A percentile compares a stretch with the other conserved stretches of the same genome.
phyloP scores from a whole-genome alignment of 31 red algal genomes.

The Asparagopsis taxiformis region DNA sequence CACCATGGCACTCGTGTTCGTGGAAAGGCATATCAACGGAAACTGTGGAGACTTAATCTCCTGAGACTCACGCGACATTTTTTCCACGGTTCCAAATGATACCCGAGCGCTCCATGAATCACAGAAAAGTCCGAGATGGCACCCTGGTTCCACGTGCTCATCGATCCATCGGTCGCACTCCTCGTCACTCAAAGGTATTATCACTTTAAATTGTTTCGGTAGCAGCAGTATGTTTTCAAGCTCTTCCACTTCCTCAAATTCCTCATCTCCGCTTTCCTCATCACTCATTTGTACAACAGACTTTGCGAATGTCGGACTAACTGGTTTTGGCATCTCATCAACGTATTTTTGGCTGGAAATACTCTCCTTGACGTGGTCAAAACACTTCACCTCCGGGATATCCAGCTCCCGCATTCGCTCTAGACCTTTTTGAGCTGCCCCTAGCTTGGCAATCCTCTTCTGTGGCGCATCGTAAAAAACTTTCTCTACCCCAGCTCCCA shows the following conservation, averaged over 20 bases:
- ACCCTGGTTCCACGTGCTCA: not conserved
- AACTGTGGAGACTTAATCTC: too few relatives aligned
- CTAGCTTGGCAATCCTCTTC: constrained; percentile 20
- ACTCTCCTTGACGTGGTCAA: constrained; percentile 1
- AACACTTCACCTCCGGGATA: not conserved
- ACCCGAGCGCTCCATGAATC: constrained; percentile 21
- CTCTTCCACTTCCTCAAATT: constrained; percentile 28
- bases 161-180: constrained; percentile 36
- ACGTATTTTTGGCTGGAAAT: not conserved
- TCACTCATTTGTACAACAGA: constrained; percentile 17
- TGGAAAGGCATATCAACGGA: constrained; percentile 40
- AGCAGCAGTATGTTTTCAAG: constrained; percentile 17
- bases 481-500: not conserved
- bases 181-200: constrained; percentile 4
- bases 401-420: constrained; percentile 1
- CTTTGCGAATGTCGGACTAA: not conserved
- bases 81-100: constrained; percentile 1
- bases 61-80: too few relatives aligned
- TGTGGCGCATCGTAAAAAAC: constrained; percentile 2
- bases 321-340: not conserved
- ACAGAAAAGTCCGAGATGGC: constrained; percentile 17
- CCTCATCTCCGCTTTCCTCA: constrained; percentile 8
- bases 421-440: constrained; percentile 18
- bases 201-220: constrained; percentile 23
- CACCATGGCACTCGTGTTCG: constrained; percentile 1